Base-by-base conservation (phyloP, 441 rosid species). In the Macaranga tanarius region DNA sequence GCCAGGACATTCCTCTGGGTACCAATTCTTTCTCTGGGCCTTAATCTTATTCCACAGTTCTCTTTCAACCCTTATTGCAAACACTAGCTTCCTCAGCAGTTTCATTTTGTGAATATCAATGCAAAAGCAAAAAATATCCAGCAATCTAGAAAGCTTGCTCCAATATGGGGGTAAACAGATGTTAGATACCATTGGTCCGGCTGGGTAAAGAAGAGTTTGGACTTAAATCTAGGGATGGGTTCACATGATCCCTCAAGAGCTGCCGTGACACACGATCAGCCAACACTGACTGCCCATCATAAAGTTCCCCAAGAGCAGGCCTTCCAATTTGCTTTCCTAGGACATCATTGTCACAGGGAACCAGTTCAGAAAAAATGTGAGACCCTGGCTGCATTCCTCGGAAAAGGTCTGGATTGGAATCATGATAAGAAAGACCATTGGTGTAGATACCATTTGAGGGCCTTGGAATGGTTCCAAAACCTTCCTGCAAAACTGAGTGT, bases 261-360 rank as follows among this genome's bases (percentile, higher is more conserved):
- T 84, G 91, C 58, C 82, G 84, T 70, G 92, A 86, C 51, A 90
- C 92, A 17, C 88, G 82, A 74, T 88, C 89, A 63, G 90, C 90
- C 79, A 83, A 83, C 52, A 88, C 81, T 0, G 87, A 84, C 79
- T 85, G 91, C 70, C 86, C 91, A 69, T 87, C 84, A 69, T 81
- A 79, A 55, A 57, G 65, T 56, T 81, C 87, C 69, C 76, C 85
- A 45, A 75, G 79, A 67, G 70, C 72, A 9, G 79, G 70, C 81
- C 80, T 84, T 69, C 82, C 85, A 68, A 81, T 75, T 57, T 84
- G 86, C 81, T 80, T 83, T 79, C 88, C 85, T 48, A 76, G 64
- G 52, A 78, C 73, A 79, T 79, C 87, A 74, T 79, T 82, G 63
- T 87, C 91, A 45, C 75, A 60, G 38, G 81, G 73, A 15, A 75